Conservation (phyloP, 805 yeast species). For the Pichia californica region DNA sequence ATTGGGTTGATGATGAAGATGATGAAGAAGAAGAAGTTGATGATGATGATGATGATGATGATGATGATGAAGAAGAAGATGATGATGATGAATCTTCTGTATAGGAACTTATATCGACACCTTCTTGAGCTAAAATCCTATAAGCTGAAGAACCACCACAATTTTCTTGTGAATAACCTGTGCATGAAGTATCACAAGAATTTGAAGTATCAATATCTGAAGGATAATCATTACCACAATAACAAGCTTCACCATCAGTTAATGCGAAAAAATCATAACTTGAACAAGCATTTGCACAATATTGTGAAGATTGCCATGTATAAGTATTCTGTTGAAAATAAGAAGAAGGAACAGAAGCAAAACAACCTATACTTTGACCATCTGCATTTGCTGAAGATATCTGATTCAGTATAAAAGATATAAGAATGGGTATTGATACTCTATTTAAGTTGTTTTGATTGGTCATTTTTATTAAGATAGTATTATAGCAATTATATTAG, state of each 20-base stretch:
- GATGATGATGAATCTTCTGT: no score
- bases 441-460: no score
- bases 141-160: constrained; percentile 54
- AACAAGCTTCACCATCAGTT: constrained; percentile 50
- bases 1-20: constrained; percentile 12
- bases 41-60: constrained; percentile 19
- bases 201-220: constrained; percentile 20
- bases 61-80: neutral
- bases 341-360: constrained; percentile 28
- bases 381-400: constrained; percentile 3
- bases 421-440: neutral
- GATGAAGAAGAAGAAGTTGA: constrained; percentile 26
- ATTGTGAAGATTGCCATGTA: constrained; percentile 51
- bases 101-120: constrained; percentile 14
- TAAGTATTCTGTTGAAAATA: constrained; percentile 41
- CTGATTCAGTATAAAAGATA: neutral
- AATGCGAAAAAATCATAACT: constrained; percentile 43
- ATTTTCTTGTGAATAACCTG: constrained; percentile 52
- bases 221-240: constrained; percentile 52
- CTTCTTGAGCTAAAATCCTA: constrained; percentile 37
- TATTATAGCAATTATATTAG: no score
- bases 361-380: constrained; percentile 32
- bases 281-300: constrained; percentile 42
- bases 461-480: no score
- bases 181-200: constrained; percentile 43